Base-by-base conservation (phyloP, 2,329 filamentous ascomycete species). In the Verticillium tricorpus region DNA sequence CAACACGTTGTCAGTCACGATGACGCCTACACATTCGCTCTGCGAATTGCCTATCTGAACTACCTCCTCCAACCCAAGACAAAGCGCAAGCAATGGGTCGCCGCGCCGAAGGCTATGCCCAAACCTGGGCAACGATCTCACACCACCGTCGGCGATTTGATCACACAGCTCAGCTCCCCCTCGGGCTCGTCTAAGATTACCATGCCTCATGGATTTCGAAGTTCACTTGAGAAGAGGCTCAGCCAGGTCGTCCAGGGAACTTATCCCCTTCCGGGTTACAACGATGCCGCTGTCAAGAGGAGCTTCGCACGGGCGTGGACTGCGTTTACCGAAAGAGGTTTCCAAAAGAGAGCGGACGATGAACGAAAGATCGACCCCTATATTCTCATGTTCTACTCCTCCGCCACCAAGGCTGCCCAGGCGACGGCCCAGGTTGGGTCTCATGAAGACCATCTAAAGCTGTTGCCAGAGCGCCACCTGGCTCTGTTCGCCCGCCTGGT, bases 241-340 rank as follows among this genome's bases (percentile, higher is more conserved):
- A 89, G 90, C 62, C 89, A 89, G 35, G 89, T 97, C 59, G 78
- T 98, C 69, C 86, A 89, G 69, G 93, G 93, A 45, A 90, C 83
- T 64, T 95, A 98, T 77, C 88, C 83, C 68, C 84, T 94, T 72
- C 92, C 91, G 15, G 95, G 96, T 70, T 99, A 90, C 77, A 91
- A 90, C 71, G 95, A 99, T 79, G 82, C 91, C n/a, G 82, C 89
- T 31, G 89, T 99, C 66, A 97, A 97, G 78, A 86, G 94, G 64
- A 96, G 92, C 2, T 99, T 99, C 78, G 95, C 92, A 61, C 91
- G 92, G 67, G 97, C 97, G 66, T 89, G 97, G 73, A 97, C 94
- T 63, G 90, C 92, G 61, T 91, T 99, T 74, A 97, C 94, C 68
- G 92, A 96, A 65, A 88, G 89, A 64, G 88, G 86, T 56, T 97